Evolutionary conservation across 2,329 filamentous ascomycete species (phyloP).

Genomic region (Sordariomycetes sp.): DNA sequence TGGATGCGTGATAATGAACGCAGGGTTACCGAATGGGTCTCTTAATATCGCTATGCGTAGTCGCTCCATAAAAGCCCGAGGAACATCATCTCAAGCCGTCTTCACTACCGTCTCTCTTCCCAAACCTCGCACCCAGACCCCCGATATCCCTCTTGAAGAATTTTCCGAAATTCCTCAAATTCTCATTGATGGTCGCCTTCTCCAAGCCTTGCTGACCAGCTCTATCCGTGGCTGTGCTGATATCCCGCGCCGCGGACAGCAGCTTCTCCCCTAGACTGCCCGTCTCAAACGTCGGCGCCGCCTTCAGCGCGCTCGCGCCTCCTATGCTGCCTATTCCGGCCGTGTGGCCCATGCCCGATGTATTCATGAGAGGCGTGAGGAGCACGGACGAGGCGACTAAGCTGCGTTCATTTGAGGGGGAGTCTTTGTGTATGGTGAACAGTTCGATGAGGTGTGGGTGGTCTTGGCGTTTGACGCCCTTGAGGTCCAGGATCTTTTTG

Average conservation of each 20-base stretch:
- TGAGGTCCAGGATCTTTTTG: constrained; percentile 89
- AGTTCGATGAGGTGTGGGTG: constrained; percentile 77
- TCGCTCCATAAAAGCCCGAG: no score
- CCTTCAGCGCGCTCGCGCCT: constrained; percentile 19
- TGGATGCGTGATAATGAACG: no score
- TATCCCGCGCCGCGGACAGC: constrained; percentile 79
- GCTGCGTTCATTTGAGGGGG: constrained; percentile 59
- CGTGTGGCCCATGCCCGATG: constrained; percentile 25
- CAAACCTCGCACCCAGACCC: constrained; percentile 64
- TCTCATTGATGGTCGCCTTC: constrained; percentile 77
- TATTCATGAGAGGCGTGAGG: constrained; percentile 55
- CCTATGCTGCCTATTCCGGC: constrained; percentile 24
- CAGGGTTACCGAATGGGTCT: no score
- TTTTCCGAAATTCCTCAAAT: constrained; percentile 90
- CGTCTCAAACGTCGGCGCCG: constrained; percentile 61
- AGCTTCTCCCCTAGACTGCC: constrained; percentile 77
- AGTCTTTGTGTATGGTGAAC: constrained; percentile 72
- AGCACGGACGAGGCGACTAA: constrained; percentile 63
- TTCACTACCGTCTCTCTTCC: constrained; percentile 44
- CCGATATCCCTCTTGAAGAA: constrained; percentile 89
- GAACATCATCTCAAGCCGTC: constrained; percentile 15
- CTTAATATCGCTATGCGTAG: no score
- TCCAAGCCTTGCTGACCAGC: constrained; percentile 33
- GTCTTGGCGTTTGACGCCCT: constrained; percentile 80
- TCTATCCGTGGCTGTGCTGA: constrained; percentile 37